Conservation (phyloP, 345 rosid species). For the Populus ilicifolia region DNA sequence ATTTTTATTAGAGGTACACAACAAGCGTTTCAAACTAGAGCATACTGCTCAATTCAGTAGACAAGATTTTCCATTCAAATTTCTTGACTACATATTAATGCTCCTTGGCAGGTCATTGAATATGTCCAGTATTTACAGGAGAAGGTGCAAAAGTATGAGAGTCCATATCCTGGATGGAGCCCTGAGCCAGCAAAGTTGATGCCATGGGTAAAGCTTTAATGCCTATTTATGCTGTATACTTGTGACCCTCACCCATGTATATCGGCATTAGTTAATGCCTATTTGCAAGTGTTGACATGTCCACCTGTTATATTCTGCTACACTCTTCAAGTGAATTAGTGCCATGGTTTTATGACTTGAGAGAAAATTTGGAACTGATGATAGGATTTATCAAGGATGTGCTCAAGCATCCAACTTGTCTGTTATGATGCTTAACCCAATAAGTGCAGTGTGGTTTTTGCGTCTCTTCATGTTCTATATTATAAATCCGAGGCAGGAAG, state of each 20-base stretch:
- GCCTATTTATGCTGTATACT: background rate
- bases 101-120: conserved; percentile 28
- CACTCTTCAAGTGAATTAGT: background rate
- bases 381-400: background rate
- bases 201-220: conserved; percentile 32
- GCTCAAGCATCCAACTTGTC: background rate
- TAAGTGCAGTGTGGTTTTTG: background rate
- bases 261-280: background rate
- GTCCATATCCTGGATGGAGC: conserved; percentile 25
- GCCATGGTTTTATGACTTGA: background rate
- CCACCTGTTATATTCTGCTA: background rate
- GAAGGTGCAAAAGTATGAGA: conserved; percentile 34
- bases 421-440: background rate
- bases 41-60: background rate
- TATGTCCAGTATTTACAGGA: conserved; percentile 30
- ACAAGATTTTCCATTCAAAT: background rate
- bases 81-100: conserved; percentile 1
- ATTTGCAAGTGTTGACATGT: background rate
- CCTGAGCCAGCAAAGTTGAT: conserved; percentile 28
- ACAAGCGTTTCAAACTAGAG: background rate
- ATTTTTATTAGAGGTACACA: conserved; percentile 29
- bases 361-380: background rate
- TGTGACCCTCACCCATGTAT: background rate
- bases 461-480: background rate
- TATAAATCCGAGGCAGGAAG: background rate